Base-by-base conservation (phyloP, 23 red algal genomes). In the Agarophyton chilense region DNA sequence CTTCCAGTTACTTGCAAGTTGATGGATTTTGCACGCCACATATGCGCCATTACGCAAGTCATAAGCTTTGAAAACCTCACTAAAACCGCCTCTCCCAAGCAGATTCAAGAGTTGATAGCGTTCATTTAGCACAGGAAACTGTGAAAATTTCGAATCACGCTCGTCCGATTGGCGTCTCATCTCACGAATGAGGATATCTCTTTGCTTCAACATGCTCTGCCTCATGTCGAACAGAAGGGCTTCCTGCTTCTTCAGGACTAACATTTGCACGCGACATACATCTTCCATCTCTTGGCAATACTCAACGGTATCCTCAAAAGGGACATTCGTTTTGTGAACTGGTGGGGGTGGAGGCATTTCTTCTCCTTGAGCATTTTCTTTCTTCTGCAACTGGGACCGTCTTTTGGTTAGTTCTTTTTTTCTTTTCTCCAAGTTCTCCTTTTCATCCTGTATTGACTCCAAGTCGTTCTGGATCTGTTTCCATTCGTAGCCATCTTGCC, bases 11-110 rank as follows among this genome's bases (percentile, higher is more conserved):
- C 74, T 55, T 52, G 91, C 85, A 46, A 98, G 83, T 54, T 98
- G 96, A 64, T 98, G 96, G 47, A 98, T 94, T 77, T 98, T 98
- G 70, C 93, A 98, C 1, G 96, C 96, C 2, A 98, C 96, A 54
- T 78, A 77, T 21, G 49, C 33, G 6, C 74, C 52, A 74, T 66
- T 43, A 7, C 54, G 26, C 63, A 98, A 81, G 56, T 98, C 96
- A 60, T 58, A 95, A 2, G 96, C 96, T 55, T 95, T 95, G 57
- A 86, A 98, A 7, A 98, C 96, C 47, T 98, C 96, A 45, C 83
- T 90, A 63, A 98, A 98, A 28, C 96, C 96, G 24, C 96, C 96
- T 44, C 94, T 82, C 31, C 96, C 96, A 57, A 98, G 77, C 58
- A 98, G 52, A 58, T 90, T 89, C 42, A 94, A 52, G 10, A 98